Evolutionary conservation across 2,329 filamentous ascomycete genomes (phyloP).

Genomic region (Calonectria henricotiae): DNA sequence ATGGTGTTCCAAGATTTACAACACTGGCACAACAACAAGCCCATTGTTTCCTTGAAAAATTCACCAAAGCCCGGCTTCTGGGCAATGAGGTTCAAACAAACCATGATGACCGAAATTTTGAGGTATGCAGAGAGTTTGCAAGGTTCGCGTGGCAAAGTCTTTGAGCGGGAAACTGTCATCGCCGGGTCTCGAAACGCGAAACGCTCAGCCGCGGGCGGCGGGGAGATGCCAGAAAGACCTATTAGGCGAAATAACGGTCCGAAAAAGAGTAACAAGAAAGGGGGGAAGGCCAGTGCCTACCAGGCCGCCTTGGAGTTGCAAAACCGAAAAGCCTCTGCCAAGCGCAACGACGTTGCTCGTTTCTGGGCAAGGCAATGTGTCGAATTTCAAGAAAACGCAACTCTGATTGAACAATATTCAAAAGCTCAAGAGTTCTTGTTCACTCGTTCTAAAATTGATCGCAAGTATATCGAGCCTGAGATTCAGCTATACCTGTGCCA

Average conservation of each 20-base stretch:
- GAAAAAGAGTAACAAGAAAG: conserved; percentile 15
- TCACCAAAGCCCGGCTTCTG: conserved; percentile 48
- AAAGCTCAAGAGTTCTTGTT: conserved; percentile 67
- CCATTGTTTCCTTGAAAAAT: conserved; percentile 63
- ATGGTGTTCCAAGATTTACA: conserved; percentile 65
- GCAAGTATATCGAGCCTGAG: conserved; percentile 54
- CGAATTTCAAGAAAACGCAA: conserved; percentile 64
- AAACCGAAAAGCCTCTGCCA: conserved; percentile 55
- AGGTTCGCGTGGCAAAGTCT: conserved; percentile 73
- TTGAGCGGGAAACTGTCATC: conserved; percentile 78
- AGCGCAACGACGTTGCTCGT: conserved; percentile 54
- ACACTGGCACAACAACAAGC: conserved; percentile 77
- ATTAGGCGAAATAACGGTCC: background rate
- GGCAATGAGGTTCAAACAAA: conserved; percentile 70
- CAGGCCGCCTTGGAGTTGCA: conserved; percentile 57
- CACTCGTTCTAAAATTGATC: conserved; percentile 58
- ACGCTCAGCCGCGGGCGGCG: conserved; percentile 32
- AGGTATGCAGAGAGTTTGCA: conserved; percentile 81
- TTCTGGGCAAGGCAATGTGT: conserved; percentile 65
- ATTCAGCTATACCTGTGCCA: conserved; percentile 58
- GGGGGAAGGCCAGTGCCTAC: conserved; percentile 59
- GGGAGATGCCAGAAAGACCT: background rate
- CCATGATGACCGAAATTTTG: conserved; percentile 78
- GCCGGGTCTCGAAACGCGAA: conserved; percentile 53
- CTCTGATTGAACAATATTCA: conserved; percentile 64